Evolutionary conservation across 352 stramenopile species (phyloP), one percentile per base, ranked within the genome.

Genomic region (Lagenidium giganteum): DNA sequence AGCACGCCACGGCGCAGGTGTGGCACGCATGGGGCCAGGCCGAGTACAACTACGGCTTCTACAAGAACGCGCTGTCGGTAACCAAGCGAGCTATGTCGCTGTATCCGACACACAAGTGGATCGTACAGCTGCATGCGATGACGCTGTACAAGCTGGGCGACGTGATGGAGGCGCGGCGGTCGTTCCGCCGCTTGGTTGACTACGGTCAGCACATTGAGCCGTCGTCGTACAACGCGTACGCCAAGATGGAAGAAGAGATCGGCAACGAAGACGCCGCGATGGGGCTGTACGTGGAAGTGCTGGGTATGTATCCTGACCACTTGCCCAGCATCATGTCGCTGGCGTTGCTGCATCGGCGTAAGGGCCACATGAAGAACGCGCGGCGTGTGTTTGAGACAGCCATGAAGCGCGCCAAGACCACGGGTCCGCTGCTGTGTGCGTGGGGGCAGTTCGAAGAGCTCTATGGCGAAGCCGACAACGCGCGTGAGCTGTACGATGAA

Each of bases 1-100:
- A 61, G 8, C 51, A 69, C 33, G 74, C 68, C 5, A 85, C 70
- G 2, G 74, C 67, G 20, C 76, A 94, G 54, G 79, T 94, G 13
- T 94, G 78, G 74, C 82, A 94, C 42, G 82, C 82, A 31, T 94
- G 79, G 79, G 82, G 74, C 20, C 87, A 94, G 52, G 73, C 79
- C 33, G 82, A 94, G 54, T 94, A 68, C 34, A 75, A 90, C 31
- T 64, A 64, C 37, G 82, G 82, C 17, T 51, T 86, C 22, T 92
- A 80, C 60, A 76, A 81, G 41, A 86, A 90, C 48, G 53, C 70
- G 13, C 42, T 91, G n/a, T 71, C 64, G 13, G 78, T 94, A 25
- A 58, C 92, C 14, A 53, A 71, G 24, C 69, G 65, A 24, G 77
- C 67, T 5, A 79, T 87, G 61, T 51, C 64, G 26, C 56, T 54